Evolutionary conservation across 139 green algal genomes (phyloP), one percentile per base, ranked within the genome.

Genomic region (Chlorella sorokiniana): DNA sequence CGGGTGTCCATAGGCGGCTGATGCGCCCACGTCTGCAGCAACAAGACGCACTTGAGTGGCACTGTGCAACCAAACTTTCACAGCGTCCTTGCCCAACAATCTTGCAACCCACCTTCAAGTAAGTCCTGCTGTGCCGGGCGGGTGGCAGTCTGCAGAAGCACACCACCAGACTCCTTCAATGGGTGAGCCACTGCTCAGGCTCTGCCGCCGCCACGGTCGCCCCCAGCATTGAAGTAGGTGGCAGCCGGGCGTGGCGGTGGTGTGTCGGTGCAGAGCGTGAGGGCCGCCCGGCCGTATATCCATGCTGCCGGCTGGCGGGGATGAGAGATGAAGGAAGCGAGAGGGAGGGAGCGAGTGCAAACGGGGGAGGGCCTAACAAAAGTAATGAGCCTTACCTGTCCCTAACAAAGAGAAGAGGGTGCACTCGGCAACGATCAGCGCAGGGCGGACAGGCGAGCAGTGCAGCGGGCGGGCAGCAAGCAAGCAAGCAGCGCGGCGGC

Each of bases 1-100:
- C 75, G 51, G 18, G 67, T 77, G 72, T 86, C 76, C 54, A 79
- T 69, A 20, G 65, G 65, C 35, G 23, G n/a, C 62, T 48, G n/a
- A 20, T 44, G 65, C 37, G 65, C 65, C 65, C 20, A 51, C 62
- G 33, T 72, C 65, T 72, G 38, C 65, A 72, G 65, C 22, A 16
- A 33, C 25, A n/a, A 7, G 6, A 38, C 61, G 61, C n/a, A n/a
- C 25, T 33, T n/a, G 22, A 7, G 38, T 9, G 37, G 38, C 67
- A n/a, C 38, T 10, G 0, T 1, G 25, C 40, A 9, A 35, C 0
- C 27, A 56, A 59, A 59, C 48, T n/a, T n/a, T n/a, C n/a, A n/a
- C n/a, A n/a, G 40, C 38, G 4, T 8, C 25, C 38, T 16, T 31
- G 22, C 1, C 9, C 35, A 70, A 22, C 63, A 69, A 10, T 1